These are phyloP conservation scores for Astrephomene gubernaculifera DNA, from an alignment of 139 green algal species.

Conservation along the genomic window DNA sequence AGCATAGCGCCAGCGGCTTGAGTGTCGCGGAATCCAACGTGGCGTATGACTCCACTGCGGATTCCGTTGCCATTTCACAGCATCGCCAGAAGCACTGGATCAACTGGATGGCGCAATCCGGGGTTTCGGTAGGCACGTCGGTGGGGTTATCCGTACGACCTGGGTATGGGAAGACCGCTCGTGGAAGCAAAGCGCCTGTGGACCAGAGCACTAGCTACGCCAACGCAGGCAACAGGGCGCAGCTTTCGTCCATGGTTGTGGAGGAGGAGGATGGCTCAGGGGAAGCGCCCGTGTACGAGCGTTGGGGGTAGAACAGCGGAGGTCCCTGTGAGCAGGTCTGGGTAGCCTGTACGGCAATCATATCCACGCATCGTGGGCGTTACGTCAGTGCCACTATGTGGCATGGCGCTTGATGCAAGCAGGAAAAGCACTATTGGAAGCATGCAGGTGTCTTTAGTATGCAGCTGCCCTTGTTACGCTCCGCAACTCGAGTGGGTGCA, in stretches of 20 bases:
- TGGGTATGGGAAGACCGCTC: background rate
- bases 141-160: background rate
- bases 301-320: slow-evolving; percentile 1
- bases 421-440: too few species aligned
- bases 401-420: too few species aligned
- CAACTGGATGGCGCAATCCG: slow-evolving; percentile 39
- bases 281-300: background rate
- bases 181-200: background rate
- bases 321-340: too few species aligned
- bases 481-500: too few species aligned
- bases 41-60: background rate
- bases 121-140: background rate
- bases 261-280: slow-evolving; percentile 17
- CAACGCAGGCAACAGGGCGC: background rate
- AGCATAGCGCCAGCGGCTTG: slow-evolving; percentile 23
- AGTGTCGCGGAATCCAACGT: slow-evolving; percentile 12
- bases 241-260: background rate
- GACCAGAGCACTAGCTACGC: background rate
- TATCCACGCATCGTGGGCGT: too few species aligned
- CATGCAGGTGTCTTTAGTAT: too few species aligned
- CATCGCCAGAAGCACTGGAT: slow-evolving; percentile 25
- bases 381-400: too few species aligned
- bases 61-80: slow-evolving; percentile 28
- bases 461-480: too few species aligned
- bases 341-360: too few species aligned